Percentiles rank a stretch among this genome's conserved stretches.
phyloP scores from a whole-genome alignment of 2,329 filamentous ascomycete species.

The Geoglossum cookeanum region DNA sequence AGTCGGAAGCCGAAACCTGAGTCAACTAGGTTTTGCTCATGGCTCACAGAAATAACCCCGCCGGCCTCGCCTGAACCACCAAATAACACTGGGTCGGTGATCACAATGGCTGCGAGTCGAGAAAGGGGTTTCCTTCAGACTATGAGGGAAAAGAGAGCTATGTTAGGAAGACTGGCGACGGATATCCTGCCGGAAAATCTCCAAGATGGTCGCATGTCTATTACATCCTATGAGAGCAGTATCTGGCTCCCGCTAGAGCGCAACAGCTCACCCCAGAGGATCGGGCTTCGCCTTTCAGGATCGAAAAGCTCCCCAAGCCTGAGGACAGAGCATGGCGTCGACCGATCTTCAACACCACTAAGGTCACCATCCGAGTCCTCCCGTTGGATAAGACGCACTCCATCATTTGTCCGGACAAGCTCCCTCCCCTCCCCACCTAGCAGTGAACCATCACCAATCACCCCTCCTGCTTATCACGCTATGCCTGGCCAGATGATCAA shows the following conservation, averaged over 20 bases:
- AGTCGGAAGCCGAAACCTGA: not conserved
- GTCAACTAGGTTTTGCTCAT: not conserved
- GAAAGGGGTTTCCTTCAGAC: not conserved
- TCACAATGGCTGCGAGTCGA: not conserved
- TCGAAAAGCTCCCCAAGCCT: not conserved
- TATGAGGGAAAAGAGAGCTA: constrained; percentile 2
- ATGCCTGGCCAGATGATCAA: not conserved
- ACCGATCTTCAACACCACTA: not conserved
- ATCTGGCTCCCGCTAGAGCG: not conserved
- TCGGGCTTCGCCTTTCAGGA: not conserved
- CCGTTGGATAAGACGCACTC: not conserved
- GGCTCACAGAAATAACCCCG: not conserved
- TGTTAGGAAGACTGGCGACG: not conserved
- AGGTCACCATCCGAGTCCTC: not conserved
- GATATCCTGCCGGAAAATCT: not conserved
- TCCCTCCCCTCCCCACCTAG: not conserved
- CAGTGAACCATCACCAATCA: not conserved
- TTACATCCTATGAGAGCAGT: not conserved
- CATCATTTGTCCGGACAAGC: not conserved
- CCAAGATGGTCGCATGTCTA: not conserved
- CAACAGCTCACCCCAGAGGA: not conserved
- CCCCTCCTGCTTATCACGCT: not conserved
- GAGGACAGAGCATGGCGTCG: not conserved
- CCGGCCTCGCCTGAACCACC: not conserved
- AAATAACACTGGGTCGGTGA: not conserved